Evolutionary conservation across 768 basidiomycete species (phyloP), one percentile per base, ranked within the genome.

Genomic region (Phylloporus arenicola): DNA sequence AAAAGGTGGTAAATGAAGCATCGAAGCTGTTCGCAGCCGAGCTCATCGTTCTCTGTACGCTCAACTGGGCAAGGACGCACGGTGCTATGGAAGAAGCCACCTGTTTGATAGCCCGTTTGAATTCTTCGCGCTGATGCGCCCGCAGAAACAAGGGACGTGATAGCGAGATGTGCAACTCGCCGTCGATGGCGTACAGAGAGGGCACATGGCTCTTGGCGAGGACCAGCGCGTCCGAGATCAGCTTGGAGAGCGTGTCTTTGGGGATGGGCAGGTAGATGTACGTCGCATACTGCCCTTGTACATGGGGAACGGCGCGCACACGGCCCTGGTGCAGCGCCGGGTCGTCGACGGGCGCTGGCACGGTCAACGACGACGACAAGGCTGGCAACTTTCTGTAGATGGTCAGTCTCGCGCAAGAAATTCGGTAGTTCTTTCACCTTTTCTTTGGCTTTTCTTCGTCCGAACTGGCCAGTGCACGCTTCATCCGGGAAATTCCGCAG

Each of bases 301-400:
- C 82, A 62, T 91, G 89, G 2, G 91, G 90, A 1, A 73, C 75
- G 0, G 82, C 74, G 27, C 94, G 81, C 42, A 72, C 73, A 27
- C 93, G 80, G 13, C 94, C 94, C 72, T 94, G 92, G 64, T 96
- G 93, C 14, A 81, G 69, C 3, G 82, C 69, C 3, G 92, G 92
- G 59, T 90, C 72, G 63, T 93, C 89, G 6, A 78, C 63, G 0
- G 86, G 89, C 1, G 57, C 64, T 39, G 75, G 61, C 4, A 72
- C 59, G 2, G 69, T 60, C 42, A 90, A 63, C 31, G 74, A 72
- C 16, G 75, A 57, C 1, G 83, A 71, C 22, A 89, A 72, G 16
- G 73, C 49, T 1, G 88, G 88, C 3, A 89, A 71, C 64, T 80
- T 89, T 61, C 84, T 86, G 51, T 10, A 6, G 31, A 4, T 43